Percentiles rank a stretch among this genome's conserved stretches.
These are phyloP conservation scores for Fusarium pilosicola DNA, from an alignment of 2,329 filamentous ascomycete species.

Conservation along the genomic window DNA sequence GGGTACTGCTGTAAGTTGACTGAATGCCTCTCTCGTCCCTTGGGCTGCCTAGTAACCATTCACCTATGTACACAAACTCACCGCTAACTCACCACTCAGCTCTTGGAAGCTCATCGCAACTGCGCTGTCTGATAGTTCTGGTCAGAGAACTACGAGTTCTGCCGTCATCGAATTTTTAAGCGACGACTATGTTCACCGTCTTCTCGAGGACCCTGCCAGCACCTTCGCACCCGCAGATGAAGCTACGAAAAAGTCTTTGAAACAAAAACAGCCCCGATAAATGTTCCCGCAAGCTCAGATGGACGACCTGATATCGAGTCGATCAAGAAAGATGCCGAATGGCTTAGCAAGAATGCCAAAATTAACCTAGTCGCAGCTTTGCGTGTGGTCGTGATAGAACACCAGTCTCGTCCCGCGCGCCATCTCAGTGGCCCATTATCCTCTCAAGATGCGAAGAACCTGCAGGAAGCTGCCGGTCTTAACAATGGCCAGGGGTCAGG, in stretches of 20 bases:
- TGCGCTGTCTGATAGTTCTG: slow-evolving; percentile 66
- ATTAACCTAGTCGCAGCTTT: slow-evolving; percentile 87
- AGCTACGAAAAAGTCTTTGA: slow-evolving; percentile 79
- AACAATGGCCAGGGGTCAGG: slow-evolving; percentile 68
- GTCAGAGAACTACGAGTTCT: slow-evolving; percentile 62
- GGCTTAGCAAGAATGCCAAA: slow-evolving; percentile 81
- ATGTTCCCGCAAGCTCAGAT: slow-evolving; percentile 75
- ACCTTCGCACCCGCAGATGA: slow-evolving; percentile 72
- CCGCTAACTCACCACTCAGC: slow-evolving; percentile 51
- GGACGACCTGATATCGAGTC: slow-evolving; percentile 77
- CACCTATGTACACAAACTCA: slow-evolving; percentile 22
- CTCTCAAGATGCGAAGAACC: slow-evolving; percentile 78
- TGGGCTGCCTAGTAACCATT: not conserved
- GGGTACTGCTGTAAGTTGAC: slow-evolving; percentile 77
- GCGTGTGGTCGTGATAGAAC: slow-evolving; percentile 82
- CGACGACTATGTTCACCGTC: slow-evolving; percentile 72
- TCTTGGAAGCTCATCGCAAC: slow-evolving; percentile 71
- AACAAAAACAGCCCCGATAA: slow-evolving; percentile 86
- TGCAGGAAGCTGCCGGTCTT: slow-evolving; percentile 77
- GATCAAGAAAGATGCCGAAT: slow-evolving; percentile 86
- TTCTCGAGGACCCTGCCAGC: slow-evolving; percentile 75
- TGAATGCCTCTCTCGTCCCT: slow-evolving; percentile 4
- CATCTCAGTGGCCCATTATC: slow-evolving; percentile 78
- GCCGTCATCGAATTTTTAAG: slow-evolving; percentile 75
- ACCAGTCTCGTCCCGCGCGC: slow-evolving; percentile 79